A percentile compares a stretch with the other conserved stretches of the same genome.
phyloP scores from a whole-genome alignment of 2,329 filamentous ascomycete species.

The Aspergillus sclerotialis region DNA sequence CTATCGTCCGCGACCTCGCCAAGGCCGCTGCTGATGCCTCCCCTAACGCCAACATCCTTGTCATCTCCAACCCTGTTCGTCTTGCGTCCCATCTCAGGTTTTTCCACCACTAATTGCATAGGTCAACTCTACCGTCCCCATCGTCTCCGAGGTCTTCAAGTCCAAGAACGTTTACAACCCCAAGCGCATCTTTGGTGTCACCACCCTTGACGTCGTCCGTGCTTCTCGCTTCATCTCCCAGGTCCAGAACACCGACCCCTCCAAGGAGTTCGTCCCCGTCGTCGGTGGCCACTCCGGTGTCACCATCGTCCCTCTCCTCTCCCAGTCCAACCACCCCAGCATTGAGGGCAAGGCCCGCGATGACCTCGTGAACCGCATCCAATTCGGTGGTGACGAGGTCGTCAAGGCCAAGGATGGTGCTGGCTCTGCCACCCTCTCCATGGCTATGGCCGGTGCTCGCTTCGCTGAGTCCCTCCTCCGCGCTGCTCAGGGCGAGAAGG shows the following conservation, averaged over 20 bases:
- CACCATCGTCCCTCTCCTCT: conserved; percentile 97
- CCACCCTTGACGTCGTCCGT: conserved; percentile 97
- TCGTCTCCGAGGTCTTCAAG: conserved; percentile 97
- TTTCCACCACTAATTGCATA: conserved; percentile 18
- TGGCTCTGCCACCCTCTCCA: conserved; percentile 93
- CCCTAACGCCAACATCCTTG: conserved; percentile 88
- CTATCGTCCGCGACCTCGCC: conserved; percentile 96
- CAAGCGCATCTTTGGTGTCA: conserved; percentile 98
- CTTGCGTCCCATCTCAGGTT: background rate
- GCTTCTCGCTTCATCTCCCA: conserved; percentile 96
- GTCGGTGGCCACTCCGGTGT: conserved; percentile 96
- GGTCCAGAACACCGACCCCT: conserved; percentile 84
- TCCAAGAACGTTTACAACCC: conserved; percentile 93
- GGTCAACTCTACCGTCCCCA: conserved; percentile 98
- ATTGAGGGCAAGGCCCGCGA: conserved; percentile 69
- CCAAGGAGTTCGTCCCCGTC: conserved; percentile 89
- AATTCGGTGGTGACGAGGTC: conserved; percentile 98
- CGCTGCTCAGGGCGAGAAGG: conserved; percentile 87
- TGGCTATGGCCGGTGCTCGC: conserved; percentile 88
- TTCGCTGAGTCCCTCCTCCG: conserved; percentile 89
- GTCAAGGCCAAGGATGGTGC: conserved; percentile 98
- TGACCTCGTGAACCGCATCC: conserved; percentile 83
- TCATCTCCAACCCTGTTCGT: conserved; percentile 91
- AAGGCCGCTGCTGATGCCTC: conserved; percentile 84
- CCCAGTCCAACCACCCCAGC: conserved; percentile 80